A percentile compares a stretch with the other conserved stretches of the same genome.
Conservation (phyloP, 331 rosid genomes). For the Pyracantha coccinea region DNA sequence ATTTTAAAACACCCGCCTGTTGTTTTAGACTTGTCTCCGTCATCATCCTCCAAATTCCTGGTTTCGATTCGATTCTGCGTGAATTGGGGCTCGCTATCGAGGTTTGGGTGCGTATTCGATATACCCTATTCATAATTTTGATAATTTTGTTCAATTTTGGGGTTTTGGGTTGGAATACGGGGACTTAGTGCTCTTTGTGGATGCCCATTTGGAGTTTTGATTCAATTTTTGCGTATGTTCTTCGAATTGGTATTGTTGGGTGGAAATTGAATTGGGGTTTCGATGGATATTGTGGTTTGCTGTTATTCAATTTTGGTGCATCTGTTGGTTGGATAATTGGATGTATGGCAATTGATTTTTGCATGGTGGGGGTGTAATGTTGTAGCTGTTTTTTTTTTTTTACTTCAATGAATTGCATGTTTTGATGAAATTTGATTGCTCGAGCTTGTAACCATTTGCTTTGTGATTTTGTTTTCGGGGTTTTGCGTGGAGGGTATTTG, state of each 20-base stretch:
- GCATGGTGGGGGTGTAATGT: slow-evolving; percentile 2
- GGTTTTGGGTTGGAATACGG: not conserved
- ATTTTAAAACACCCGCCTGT: slow-evolving; percentile 31
- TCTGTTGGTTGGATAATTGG: not conserved
- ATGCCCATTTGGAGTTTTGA: slow-evolving; percentile 4
- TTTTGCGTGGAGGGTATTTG: not conserved
- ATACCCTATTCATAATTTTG: slow-evolving; percentile 11
- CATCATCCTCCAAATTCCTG: not conserved
- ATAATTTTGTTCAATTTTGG: not conserved
- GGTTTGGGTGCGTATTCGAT: slow-evolving; percentile 33
- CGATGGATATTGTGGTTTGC: slow-evolving; percentile 13
- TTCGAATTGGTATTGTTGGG: not conserved
- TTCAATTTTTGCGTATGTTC: not conserved
- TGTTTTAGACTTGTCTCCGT: not conserved
- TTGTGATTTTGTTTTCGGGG: not conserved
- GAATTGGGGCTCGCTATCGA: slow-evolving; percentile 6
- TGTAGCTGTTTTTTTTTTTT: not conserved
- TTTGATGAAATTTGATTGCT: not conserved
- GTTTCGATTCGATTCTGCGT: slow-evolving; percentile 29
- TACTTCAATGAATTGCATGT: slow-evolving; percentile 1
- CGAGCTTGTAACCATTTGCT: not conserved
- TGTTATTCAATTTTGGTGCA: not conserved
- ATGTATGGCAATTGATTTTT: not conserved
- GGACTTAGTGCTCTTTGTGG: not conserved
- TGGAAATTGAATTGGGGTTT: slow-evolving; percentile 15